Conservation (phyloP, 805 yeast genomes). For the Groenewaldozyma salmanticensis region DNA sequence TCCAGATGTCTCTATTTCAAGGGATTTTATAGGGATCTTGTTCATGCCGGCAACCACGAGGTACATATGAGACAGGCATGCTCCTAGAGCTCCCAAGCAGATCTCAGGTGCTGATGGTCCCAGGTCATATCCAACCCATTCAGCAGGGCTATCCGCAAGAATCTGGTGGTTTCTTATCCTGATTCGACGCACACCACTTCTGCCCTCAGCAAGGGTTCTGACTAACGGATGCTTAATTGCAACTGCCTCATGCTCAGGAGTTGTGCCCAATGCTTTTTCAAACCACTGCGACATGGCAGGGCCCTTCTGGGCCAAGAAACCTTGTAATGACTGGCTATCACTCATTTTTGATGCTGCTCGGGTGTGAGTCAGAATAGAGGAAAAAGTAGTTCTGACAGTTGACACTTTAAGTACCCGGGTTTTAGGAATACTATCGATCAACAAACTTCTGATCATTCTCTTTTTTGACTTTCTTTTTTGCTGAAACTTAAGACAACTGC, state of each 20-base stretch:
- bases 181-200: constrained; percentile 6
- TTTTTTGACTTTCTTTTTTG: too few species aligned
- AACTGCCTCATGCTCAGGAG: constrained; percentile 3
- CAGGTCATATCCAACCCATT: constrained; percentile 8
- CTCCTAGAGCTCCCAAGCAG: constrained; percentile 7
- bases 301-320: constrained; percentile 7
- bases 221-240: constrained; percentile 2
- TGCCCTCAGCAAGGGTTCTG: constrained; percentile 5
- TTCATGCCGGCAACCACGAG: constrained; percentile 8
- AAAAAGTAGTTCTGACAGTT: too few species aligned
- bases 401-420: too few species aligned
- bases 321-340: constrained; percentile 2
- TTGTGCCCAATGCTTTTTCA: constrained; percentile 5
- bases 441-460: too few species aligned
- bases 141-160: constrained; percentile 8
- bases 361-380: too few species aligned
- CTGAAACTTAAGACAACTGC: too few species aligned
- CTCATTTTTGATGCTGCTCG: too few species aligned
- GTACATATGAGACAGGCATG: constrained; percentile 10
- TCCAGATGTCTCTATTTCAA: constrained; percentile 6
- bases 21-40: constrained; percentile 1
- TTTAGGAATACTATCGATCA: too few species aligned
- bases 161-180: constrained; percentile 6
- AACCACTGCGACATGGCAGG: constrained; percentile 8
- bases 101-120: constrained; percentile 9